Evolutionary conservation across 2,329 filamentous ascomycete genomes (phyloP).

Genomic region (Botrytis fabae): DNA sequence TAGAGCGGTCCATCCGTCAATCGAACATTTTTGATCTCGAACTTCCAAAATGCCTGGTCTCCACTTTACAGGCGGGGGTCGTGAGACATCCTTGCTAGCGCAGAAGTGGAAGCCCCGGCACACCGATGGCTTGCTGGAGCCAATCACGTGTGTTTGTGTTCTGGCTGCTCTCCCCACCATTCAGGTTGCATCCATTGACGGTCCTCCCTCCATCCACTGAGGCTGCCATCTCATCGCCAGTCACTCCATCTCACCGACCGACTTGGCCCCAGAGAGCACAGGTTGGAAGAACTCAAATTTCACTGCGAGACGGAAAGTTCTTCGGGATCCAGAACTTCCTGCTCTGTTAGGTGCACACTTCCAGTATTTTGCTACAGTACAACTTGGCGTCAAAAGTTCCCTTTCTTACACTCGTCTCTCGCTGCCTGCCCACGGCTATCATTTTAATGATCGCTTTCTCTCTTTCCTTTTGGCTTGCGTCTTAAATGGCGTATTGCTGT

Average conservation of each 20-base stretch:
- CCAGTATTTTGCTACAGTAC: not conserved
- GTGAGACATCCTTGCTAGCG: not conserved
- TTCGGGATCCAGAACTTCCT: no score
- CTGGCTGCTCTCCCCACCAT: not conserved
- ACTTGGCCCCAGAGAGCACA: not conserved
- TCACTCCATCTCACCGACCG: not conserved
- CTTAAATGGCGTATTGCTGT: slow-evolving; percentile 4
- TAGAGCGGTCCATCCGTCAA: not conserved
- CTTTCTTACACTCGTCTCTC: not conserved
- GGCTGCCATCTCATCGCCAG: not conserved
- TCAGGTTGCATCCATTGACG: not conserved
- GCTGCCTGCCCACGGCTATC: no score
- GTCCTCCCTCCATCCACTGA: not conserved
- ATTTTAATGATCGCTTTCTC: not conserved
- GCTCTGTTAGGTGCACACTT: not conserved
- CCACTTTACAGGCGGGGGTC: slow-evolving; percentile 1
- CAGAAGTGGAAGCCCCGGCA: not conserved
- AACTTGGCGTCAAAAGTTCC: not conserved
- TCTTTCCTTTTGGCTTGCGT: not conserved
- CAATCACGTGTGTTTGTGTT: not conserved
- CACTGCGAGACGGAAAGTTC: not conserved
- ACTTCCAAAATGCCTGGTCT: slow-evolving; percentile 1
- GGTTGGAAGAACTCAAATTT: not conserved
- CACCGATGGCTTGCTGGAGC: not conserved
- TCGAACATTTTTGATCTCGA: slow-evolving; percentile 7